These are phyloP conservation scores for Leishmania arabica DNA, from an alignment of 208 protist genomes.

Conservation along the genomic window DNA sequence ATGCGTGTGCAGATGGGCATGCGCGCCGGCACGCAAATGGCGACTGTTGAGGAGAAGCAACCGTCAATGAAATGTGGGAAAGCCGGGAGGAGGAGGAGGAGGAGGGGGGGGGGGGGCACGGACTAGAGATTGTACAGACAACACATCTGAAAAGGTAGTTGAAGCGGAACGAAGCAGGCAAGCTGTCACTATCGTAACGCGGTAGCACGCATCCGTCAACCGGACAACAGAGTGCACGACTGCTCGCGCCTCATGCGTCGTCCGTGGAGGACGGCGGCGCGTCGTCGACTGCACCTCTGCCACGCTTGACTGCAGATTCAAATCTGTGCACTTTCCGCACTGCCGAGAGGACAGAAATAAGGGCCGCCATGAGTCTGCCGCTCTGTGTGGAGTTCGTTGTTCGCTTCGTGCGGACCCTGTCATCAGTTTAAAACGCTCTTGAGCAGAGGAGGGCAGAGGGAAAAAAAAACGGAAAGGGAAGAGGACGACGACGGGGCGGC, in stretches of 20 bases:
- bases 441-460: not conserved
- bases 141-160: not conserved
- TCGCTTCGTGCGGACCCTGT: not conserved
- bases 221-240: not conserved
- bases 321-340: not conserved
- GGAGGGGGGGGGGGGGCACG: not conserved
- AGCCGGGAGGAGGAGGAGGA: not conserved
- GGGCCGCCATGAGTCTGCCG: not conserved
- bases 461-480: no score
- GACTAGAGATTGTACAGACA: not conserved
- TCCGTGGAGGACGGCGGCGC: not conserved
- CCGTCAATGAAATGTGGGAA: no score
- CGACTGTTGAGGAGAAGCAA: not conserved
- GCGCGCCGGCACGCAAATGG: not conserved
- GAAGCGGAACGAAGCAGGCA: not conserved
- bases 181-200: not conserved
- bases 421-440: not conserved
- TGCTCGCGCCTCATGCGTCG: not conserved
- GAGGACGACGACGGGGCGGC: not conserved
- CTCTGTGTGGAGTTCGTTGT: not conserved
- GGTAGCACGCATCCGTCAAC: not conserved
- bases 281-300: not conserved
- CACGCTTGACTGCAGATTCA: not conserved
- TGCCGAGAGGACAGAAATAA: not conserved
- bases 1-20: not conserved